Conservation (phyloP, 495 filamentous ascomycete genomes). For the Sordaria brevicollis region DNA sequence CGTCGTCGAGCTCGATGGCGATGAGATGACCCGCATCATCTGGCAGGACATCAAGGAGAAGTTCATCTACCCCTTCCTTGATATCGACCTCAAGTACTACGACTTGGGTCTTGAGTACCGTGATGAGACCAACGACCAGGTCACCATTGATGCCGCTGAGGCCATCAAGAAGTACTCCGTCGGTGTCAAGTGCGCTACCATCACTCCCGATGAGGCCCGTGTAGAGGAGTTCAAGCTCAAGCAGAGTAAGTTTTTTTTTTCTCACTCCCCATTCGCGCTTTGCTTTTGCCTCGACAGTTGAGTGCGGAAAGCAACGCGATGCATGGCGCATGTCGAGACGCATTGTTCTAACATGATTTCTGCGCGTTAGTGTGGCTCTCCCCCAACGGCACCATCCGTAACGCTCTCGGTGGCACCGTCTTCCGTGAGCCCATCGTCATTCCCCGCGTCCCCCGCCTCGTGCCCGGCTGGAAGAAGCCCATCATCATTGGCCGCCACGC, state of each 20-base stretch:
- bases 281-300: too few species aligned
- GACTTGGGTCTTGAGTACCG: slow-evolving; percentile 91
- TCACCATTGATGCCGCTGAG: slow-evolving; percentile 88
- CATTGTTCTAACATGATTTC: slow-evolving; percentile 5
- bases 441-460: slow-evolving; percentile 76
- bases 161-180: slow-evolving; percentile 98
- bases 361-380: slow-evolving; percentile 76
- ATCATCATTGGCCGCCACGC: slow-evolving; percentile 99
- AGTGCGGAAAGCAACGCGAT: background rate
- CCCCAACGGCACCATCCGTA: slow-evolving; percentile 96
- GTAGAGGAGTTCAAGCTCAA: slow-evolving; percentile 97
- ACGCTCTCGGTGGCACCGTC: slow-evolving; percentile 88
- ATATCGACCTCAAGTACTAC: slow-evolving; percentile 98
- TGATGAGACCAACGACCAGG: slow-evolving; percentile 90
- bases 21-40: slow-evolving; percentile 99
- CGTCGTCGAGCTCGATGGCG: slow-evolving; percentile 92
- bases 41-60: slow-evolving; percentile 98
- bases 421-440: slow-evolving; percentile 99
- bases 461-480: slow-evolving; percentile 94
- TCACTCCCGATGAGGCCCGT: slow-evolving; percentile 92
- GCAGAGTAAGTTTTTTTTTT: slow-evolving; percentile 55
- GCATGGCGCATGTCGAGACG: background rate
- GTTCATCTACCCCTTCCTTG: slow-evolving; percentile 90
- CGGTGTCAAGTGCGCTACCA: slow-evolving; percentile 98
- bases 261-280: background rate